These are phyloP conservation scores for Psilocybe tampanensis DNA, from an alignment of 768 basidiomycete genomes.

Conservation along the genomic window DNA sequence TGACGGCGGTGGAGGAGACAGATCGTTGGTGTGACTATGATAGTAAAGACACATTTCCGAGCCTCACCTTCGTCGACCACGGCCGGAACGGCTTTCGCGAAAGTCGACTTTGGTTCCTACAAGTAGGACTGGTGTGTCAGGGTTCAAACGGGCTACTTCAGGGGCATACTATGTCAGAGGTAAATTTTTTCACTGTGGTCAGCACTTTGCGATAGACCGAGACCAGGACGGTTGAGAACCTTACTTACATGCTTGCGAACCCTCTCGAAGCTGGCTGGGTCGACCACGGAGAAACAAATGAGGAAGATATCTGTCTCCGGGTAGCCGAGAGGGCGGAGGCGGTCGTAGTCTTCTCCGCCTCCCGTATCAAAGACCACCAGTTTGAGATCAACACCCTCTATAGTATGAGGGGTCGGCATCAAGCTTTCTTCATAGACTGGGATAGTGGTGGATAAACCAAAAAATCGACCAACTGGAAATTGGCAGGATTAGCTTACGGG, in stretches of 20 bases:
- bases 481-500: no score
- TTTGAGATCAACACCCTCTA: not conserved
- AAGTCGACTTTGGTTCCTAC: not conserved
- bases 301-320: conserved; percentile 7
- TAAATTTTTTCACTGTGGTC: no score
- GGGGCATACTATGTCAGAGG: not conserved
- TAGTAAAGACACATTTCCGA: not conserved
- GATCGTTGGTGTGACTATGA: no score
- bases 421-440: no score
- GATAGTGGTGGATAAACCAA: no score
- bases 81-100: not conserved
- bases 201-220: no score
- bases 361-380: not conserved
- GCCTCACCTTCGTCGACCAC: no score
- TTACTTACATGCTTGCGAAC: conserved; percentile 1
- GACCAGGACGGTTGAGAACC: no score
- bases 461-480: no score
- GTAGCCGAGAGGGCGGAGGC: conserved; percentile 1
- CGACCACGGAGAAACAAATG: conserved; percentile 5
- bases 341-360: conserved; percentile 4
- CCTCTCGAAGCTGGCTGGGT: conserved; percentile 1
- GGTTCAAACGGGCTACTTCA: not conserved
- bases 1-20: no score
- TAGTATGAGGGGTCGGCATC: not conserved
- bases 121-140: not conserved